Evolutionary conservation across 1,284 basidiomycete species (phyloP), one percentile per base, ranked within the genome.

Genomic region (Trametes polyzona): DNA sequence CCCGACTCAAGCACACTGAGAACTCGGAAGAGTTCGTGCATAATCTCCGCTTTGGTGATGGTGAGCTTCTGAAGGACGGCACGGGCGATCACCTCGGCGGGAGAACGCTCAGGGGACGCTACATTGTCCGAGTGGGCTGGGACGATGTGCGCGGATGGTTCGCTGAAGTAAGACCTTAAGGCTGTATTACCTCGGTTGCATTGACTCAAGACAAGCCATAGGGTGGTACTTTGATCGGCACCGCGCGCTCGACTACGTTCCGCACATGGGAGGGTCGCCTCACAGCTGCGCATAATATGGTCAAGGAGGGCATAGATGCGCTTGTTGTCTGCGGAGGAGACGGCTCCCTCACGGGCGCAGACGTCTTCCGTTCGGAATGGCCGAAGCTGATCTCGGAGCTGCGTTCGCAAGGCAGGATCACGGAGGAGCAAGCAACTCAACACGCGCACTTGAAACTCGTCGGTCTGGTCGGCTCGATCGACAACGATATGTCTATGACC

Each of bases 401-500:
- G 21, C 79, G 81, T 42, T 67, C 81, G 23, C 32, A 67, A 87
- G 90, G 81, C 58, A 80, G 82, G 61, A 98, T 98, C 71, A 86
- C 86, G 1, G 78, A 86, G 26, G 87, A 86, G 47, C 92, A 98
- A 70, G 82, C 83, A 24, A 71, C 80, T 37, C 76, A 78, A 9
- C 90, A 96, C 69, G 79, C 84, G 7, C 92, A 98, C 67, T 88
- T 99, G 65, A 93, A 88, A 75, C 98, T 99, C 67, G 96, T 96
- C 65, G 96, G 97, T 39, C 86, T 99, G 24, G 96, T 99, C 49
- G 96, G 96, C 40, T 96, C 94, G 4, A 98, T 99, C 72, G 96
- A 99, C 78, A 99, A 99, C 71, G 97, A 99, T 74, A 97, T 99
- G 95, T 91, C 93, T 21, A 83, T 97, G 83, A 98, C 96, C 26